phyloP scores from a whole-genome alignment of 768 basidiomycete genomes.

The Suillus tomentosus region DNA sequence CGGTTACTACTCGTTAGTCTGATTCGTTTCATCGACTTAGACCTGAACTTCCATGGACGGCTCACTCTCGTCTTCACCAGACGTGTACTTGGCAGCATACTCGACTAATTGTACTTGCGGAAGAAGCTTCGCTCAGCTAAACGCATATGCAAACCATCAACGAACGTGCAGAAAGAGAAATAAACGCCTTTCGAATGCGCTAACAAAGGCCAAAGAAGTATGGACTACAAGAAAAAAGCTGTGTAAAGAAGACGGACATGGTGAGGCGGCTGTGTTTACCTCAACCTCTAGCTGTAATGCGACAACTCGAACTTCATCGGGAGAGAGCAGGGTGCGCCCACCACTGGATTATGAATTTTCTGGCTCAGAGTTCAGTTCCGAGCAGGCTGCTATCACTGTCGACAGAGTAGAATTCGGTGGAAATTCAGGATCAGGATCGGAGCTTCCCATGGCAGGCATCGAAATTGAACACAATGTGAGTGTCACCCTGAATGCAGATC shows the following conservation, averaged over 20 bases:
- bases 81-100: not conserved
- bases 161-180: constrained; percentile 7
- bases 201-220: constrained; percentile 8
- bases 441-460: not conserved
- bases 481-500: not conserved
- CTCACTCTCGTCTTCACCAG: not conserved
- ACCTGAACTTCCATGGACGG: not conserved
- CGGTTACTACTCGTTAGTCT: not conserved
- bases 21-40: not conserved
- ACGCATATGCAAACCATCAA: constrained; percentile 7
- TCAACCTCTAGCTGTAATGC: no score
- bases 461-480: not conserved
- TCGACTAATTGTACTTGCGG: constrained; percentile 7
- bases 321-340: no score
- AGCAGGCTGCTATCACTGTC: not conserved
- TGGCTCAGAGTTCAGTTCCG: not conserved
- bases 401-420: not conserved
- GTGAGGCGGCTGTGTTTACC: not conserved
- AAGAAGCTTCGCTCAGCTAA: constrained; percentile 4
- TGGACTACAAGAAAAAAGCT: not conserved
- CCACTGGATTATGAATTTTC: no score
- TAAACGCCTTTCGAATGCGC: constrained; percentile 10
- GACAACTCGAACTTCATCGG: no score
- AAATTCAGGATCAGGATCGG: not conserved
- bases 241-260: not conserved